A percentile compares a stretch with the other conserved stretches of the same genome.
Conservation (phyloP, 1,284 basidiomycete genomes). For the Apiotrichum domesticum region DNA sequence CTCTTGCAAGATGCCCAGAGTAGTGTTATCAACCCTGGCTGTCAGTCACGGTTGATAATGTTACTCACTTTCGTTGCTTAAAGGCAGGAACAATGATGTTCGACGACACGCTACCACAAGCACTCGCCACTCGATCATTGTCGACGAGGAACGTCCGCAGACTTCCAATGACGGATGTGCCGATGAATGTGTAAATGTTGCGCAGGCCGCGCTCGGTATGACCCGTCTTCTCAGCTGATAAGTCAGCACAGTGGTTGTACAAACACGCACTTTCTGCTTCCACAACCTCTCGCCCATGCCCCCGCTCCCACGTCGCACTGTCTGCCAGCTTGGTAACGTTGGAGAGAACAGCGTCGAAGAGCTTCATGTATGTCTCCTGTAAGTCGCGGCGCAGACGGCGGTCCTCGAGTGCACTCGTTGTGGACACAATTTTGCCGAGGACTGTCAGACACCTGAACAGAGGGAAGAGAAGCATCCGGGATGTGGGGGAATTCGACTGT, state of each 20-base stretch:
- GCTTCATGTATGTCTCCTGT: constrained; percentile 79
- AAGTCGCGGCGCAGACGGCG: constrained; percentile 80
- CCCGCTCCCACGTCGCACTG: constrained; percentile 21
- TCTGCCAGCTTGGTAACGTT: constrained; percentile 67
- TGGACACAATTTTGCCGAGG: constrained; percentile 70
- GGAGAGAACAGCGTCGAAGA: constrained; percentile 72
- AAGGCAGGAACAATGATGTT: constrained; percentile 77
- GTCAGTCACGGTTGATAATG: constrained; percentile 15
- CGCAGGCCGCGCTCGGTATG: background rate
- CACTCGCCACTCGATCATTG: constrained; percentile 69
- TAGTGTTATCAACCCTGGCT: constrained; percentile 40
- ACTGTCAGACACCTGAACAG: constrained; percentile 69
- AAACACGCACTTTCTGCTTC: constrained; percentile 1
- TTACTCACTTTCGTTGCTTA: constrained; percentile 29
- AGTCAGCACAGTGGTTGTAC: background rate
- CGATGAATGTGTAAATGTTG: constrained; percentile 69
- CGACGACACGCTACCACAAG: constrained; percentile 77
- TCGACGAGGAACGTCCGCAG: constrained; percentile 77
- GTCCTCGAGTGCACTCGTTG: constrained; percentile 85
- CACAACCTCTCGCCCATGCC: background rate
- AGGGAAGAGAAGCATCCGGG: constrained; percentile 63
- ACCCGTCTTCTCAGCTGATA: background rate
- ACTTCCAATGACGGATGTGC: constrained; percentile 63
- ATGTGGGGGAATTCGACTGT: constrained; percentile 55
- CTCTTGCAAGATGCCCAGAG: constrained; percentile 63